Percentiles rank a stretch among this genome's conserved stretches.
These are phyloP conservation scores for Stylosanthes scabra DNA, from an alignment of 331 rosid species.

Conservation along the genomic window DNA sequence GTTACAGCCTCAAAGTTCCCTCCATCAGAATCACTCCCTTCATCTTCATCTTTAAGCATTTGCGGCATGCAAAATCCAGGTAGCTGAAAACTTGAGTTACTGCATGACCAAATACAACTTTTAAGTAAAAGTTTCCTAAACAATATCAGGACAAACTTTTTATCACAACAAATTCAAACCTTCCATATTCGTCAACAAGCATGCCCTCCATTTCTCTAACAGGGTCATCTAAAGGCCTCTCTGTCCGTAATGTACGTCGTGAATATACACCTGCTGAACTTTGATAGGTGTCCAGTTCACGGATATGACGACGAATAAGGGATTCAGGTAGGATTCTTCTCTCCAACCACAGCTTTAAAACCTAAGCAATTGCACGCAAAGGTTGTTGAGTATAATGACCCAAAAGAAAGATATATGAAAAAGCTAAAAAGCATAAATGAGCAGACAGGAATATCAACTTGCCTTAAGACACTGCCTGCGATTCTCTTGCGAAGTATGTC, in stretches of 20 bases:
- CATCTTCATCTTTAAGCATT: constrained; percentile 63
- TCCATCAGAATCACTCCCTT: constrained; percentile 95
- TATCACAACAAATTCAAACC: constrained; percentile 60
- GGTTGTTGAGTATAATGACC: constrained; percentile 27
- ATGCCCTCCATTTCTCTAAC: constrained; percentile 98
- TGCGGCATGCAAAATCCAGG: constrained; percentile 94
- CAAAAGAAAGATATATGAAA: constrained; percentile 13
- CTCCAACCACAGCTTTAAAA: constrained; percentile 90
- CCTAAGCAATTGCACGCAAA: constrained; percentile 55
- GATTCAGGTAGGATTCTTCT: constrained; percentile 83
- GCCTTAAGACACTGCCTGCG: constrained; percentile 98
- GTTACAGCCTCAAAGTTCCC: constrained; percentile 86
- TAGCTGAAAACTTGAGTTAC: constrained; percentile 96
- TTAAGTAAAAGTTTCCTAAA: constrained; percentile 21
- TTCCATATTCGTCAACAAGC: constrained; percentile 98
- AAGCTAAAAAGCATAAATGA: constrained; percentile 8
- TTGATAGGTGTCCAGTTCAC: constrained; percentile 66
- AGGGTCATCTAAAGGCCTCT: constrained; percentile 95
- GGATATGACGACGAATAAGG: constrained; percentile 74
- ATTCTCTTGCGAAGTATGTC: constrained; percentile 77
- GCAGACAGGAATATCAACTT: constrained; percentile 46
- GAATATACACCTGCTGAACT: constrained; percentile 67
- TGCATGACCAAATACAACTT: constrained; percentile 47
- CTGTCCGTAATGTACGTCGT: constrained; percentile 85
- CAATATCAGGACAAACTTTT: constrained; percentile 10